Evolutionary conservation across 345 rosid species (phyloP).

Genomic region (Geranium rotundifolium): DNA sequence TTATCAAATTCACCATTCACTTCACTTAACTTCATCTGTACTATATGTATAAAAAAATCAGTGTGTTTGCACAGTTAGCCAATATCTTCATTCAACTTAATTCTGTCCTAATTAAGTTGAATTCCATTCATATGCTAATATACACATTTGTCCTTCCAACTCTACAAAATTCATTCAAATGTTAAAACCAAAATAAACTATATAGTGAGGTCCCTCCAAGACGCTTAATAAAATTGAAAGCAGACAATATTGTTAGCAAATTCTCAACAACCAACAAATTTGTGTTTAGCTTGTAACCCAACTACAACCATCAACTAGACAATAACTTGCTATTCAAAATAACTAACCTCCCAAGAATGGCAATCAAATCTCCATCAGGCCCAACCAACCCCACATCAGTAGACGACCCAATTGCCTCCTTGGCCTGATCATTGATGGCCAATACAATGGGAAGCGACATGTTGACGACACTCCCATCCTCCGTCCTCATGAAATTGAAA

Average conservation of each 20-base stretch:
- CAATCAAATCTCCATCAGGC: slow-evolving; percentile 55
- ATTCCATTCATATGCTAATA: no score
- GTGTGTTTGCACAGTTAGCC: no score
- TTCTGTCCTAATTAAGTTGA: no score
- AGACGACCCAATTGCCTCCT: slow-evolving; percentile 53
- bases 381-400: slow-evolving; percentile 45
- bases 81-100: no score
- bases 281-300: no score
- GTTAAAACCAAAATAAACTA: no score
- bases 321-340: not conserved
- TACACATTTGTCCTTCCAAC: no score
- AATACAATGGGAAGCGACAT: slow-evolving; percentile 96
- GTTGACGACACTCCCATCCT: slow-evolving; percentile 52
- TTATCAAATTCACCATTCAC: no score
- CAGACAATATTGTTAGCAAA: not conserved
- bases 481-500: slow-evolving; percentile 57
- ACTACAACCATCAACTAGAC: not conserved
- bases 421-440: slow-evolving; percentile 72
- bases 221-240: not conserved
- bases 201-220: no score
- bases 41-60: no score
- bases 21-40: no score
- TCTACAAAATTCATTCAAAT: no score
- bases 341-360: slow-evolving; percentile 51
- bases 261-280: not conserved